phyloP scores from a whole-genome alignment of 257 asterid species.

The Anisodus tanguticus region DNA sequence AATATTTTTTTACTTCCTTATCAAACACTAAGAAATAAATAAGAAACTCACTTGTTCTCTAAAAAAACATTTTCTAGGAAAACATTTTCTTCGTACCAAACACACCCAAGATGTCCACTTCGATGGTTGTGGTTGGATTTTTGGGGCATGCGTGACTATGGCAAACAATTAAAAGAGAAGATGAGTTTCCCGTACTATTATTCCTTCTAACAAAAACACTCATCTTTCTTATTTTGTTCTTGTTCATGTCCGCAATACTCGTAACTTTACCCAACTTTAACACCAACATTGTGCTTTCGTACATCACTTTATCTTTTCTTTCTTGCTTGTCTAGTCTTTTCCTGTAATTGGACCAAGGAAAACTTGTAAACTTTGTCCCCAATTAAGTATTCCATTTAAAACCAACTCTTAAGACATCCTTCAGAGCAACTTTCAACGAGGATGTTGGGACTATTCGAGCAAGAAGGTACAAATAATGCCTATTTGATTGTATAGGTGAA shows the following conservation, averaged over 20 bases:
- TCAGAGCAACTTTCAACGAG: neutral
- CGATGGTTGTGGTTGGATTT: neutral
- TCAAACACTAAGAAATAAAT: neutral
- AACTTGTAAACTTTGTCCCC: neutral
- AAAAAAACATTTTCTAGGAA: too few relatives aligned
- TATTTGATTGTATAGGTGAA: neutral
- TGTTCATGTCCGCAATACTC: neutral
- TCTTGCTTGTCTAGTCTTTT: neutral
- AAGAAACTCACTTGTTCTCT: too few relatives aligned
- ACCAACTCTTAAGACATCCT: neutral
- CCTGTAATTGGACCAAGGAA: neutral
- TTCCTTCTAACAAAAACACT: neutral
- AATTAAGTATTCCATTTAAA: neutral
- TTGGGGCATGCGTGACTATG: conserved; percentile 28
- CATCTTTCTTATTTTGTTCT: neutral
- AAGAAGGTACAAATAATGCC: neutral
- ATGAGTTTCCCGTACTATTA: neutral
- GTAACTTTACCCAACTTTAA: neutral
- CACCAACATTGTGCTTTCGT: neutral
- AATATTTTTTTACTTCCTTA: too few relatives aligned
- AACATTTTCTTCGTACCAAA: too few relatives aligned
- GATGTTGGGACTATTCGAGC: neutral
- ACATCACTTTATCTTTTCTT: conserved; percentile 15
- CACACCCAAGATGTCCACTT: neutral
- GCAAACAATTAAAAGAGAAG: neutral